Conservation (phyloP, 208 protist species). For the Blechomonas ayalai region DNA sequence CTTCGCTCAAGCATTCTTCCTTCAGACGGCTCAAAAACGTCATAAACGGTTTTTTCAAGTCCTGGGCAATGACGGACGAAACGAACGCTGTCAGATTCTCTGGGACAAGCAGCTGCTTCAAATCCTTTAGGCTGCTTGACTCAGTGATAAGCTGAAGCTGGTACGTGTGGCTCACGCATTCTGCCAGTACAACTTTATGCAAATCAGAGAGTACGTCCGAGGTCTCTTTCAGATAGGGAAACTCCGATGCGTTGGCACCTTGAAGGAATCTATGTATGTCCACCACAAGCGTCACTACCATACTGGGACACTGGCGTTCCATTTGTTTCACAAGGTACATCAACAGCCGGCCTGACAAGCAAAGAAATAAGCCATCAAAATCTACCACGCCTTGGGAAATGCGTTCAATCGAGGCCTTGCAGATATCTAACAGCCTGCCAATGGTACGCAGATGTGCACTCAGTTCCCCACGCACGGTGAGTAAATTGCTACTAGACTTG, state of each 20-base stretch:
- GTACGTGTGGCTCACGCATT: slow-evolving; percentile 79
- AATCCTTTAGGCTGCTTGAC: slow-evolving; percentile 44
- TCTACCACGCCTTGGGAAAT: slow-evolving; percentile 4
- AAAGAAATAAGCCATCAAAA: slow-evolving; percentile 42
- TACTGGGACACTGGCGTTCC: slow-evolving; percentile 51
- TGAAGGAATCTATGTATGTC: slow-evolving; percentile 34
- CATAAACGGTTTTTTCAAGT: slow-evolving; percentile 78
- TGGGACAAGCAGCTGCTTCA: slow-evolving; percentile 46
- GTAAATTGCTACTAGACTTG: slow-evolving; percentile 12
- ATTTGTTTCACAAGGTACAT: slow-evolving; percentile 43
- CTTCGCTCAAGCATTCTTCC: slow-evolving; percentile 59
- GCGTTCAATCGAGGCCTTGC: slow-evolving; percentile 2
- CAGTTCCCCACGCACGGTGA: background rate
- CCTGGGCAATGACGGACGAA: slow-evolving; percentile 52
- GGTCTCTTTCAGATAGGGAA: slow-evolving; percentile 30
- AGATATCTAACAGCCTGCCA: slow-evolving; percentile 18
- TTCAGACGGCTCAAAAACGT: slow-evolving; percentile 67
- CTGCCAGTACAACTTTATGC: slow-evolving; percentile 54
- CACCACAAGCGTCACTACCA: slow-evolving; percentile 42
- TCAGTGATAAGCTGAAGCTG: slow-evolving; percentile 74
- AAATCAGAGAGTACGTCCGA: slow-evolving; percentile 46
- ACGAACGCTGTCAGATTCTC: slow-evolving; percentile 62
- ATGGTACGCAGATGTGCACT: slow-evolving; percentile 17
- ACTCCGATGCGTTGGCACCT: slow-evolving; percentile 3
- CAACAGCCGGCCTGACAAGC: slow-evolving; percentile 55